Evolutionary conservation across 2,329 filamentous ascomycete genomes (phyloP), one percentile per base, ranked within the genome.

Genomic region (Pseudogymnoascus sp.): DNA sequence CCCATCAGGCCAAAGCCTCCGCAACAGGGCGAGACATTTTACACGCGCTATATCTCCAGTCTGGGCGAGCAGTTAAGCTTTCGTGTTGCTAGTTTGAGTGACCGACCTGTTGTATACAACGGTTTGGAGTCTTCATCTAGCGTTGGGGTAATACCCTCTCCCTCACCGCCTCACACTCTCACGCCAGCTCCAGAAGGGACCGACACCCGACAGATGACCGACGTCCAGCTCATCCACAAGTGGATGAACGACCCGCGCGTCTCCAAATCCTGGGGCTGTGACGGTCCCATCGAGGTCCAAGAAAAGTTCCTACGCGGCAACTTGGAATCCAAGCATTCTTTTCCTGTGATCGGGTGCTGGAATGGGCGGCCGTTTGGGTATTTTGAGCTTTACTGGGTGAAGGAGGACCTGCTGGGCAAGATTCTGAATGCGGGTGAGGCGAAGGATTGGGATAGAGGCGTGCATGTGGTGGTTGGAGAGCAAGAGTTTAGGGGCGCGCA

Each of bases 321-420:
- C 0, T 77, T 97, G 9, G 80, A 80, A 11, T 86, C 82, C 18
- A 80, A 81, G 16, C 89, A 97, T 75, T 91, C 88, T 7, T 96
- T 97, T 74, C 95, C 95, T 0, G 91, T 88, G 0, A 93, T 97
- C 65, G 95, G 90, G 0, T 88, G 92, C 72, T 99, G 93, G 90
- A 91, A 97, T 69, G 93, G 91, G 9, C 88, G 93, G 64, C 93
- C 93, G 0, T 99, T 97, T 76, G 95, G 92, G 0, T 99, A 96
- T 73, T 97, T 99, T 72, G 95, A 99, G 78, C 83, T 99, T 35
- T 99, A 99, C 77, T 99, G 95, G 93, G 91, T 95, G 3, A 96
- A 96, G 71, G 95, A 99, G 73, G 95, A 97, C 71, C 78, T 80
- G 0, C 74, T 99, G 0, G 91, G 90, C 0, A 83, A 81, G 58